Base-by-base conservation (phyloP, 768 basidiomycete species). In the Suillus hirtellus region DNA sequence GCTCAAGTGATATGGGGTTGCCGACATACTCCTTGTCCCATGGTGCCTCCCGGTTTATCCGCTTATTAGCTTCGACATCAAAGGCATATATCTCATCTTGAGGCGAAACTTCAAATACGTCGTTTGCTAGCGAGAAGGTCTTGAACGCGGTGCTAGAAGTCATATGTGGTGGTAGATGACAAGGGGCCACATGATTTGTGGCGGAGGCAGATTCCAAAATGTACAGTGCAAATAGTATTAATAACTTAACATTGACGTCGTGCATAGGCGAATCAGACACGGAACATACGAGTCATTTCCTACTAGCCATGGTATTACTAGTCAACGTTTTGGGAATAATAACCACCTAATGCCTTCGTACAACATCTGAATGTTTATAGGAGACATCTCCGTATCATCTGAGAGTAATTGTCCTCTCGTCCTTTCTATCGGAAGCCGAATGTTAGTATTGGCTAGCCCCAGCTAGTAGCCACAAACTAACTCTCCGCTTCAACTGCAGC, bases 1-100 rank as follows among this genome's bases (percentile, higher is more conserved):
- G 43, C 58, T 63, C 27, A 11, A 3, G 27, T n/a, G 43, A 65
- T 58, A 37, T 61, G 64, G 65, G 60, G 60, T 17, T 21, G 40
- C 15, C 38, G 24, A 80, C 85, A 72, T 66, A 96, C 95, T 99
- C 96, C 70, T 86, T 86, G 63, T 81, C 82, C 96, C 96, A 99
- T 35, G 93, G 94, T 31, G 83, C 79, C 67, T 89, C 88, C 43
- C 82, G 77, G 67, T 88, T 86, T 64, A 94, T 83, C 60, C 80
- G 77, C 70, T 75, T 85, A 75, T 93, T 84, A n/a, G 81, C 88
- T 34, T 85, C 87, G 11, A 77, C 79, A 72, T 94, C 90, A 65
- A 84, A 93, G 37, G 81, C 83, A 78, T 88, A 94, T 59, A 96
- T 92, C 71, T 88, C 85, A 71, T 95, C 93, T 69, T 92, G 85